These are phyloP conservation scores for Entomortierella beljakovae DNA, from an alignment of 192 early-diverging fungal genomes.

Conservation along the genomic window DNA sequence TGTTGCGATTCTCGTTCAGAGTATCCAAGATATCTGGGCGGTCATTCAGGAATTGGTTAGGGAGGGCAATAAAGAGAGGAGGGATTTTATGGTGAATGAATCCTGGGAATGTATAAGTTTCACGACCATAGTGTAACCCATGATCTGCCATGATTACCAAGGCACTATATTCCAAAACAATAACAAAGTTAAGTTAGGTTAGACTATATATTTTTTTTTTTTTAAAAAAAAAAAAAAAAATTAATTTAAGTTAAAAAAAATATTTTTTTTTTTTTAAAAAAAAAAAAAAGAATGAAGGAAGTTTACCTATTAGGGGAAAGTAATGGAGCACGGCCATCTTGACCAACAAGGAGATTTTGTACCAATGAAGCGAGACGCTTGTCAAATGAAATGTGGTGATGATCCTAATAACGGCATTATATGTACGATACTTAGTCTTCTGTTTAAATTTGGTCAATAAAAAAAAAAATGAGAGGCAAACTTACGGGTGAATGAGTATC, in stretches of 20 bases:
- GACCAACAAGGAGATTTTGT: constrained; percentile 28
- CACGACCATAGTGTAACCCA: constrained; percentile 53
- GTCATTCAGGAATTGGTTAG: constrained; percentile 18
- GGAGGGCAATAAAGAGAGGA: constrained; percentile 40
- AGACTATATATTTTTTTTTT: background rate
- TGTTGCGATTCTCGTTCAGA: constrained; percentile 31
- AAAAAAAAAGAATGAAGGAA: background rate
- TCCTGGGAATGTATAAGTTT: constrained; percentile 47
- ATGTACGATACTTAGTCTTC: no score
- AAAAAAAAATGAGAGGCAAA: no score
- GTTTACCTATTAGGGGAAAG: constrained; percentile 37
- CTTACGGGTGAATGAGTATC: constrained; percentile 53
- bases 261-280: background rate
- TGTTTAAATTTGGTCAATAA: no score
- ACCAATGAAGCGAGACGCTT: constrained; percentile 13
- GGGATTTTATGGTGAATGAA: constrained; percentile 55
- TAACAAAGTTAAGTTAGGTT: background rate
- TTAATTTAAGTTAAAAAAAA: background rate
- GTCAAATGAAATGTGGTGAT: constrained; percentile 50
- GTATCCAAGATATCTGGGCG: constrained; percentile 20
- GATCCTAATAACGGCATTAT: constrained; percentile 24
- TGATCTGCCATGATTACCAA: constrained; percentile 52
- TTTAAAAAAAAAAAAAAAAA: background rate
- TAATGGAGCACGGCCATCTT: constrained; percentile 30
- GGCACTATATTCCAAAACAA: constrained; percentile 15